These are phyloP conservation scores for Cyclocybe aegerita DNA, from an alignment of 768 basidiomycete genomes.

Conservation along the genomic window DNA sequence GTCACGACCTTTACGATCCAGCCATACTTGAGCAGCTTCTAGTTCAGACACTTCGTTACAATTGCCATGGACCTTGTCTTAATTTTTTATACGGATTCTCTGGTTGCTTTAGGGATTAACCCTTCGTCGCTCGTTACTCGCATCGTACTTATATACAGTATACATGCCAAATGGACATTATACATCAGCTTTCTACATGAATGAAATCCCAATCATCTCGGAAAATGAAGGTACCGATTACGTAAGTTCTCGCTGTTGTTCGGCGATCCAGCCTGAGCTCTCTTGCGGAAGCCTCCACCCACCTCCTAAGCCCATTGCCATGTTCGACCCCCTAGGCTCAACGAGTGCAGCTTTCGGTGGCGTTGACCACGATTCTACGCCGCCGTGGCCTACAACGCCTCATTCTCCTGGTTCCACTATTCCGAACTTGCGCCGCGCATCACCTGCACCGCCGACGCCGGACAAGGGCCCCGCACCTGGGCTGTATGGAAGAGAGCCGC, in stretches of 20 bases:
- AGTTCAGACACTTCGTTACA: not conserved
- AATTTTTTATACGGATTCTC: not conserved
- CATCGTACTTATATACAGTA: not conserved
- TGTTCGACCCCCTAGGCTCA: slow-evolving; percentile 76
- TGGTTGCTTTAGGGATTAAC: slow-evolving; percentile 4
- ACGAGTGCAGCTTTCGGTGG: slow-evolving; percentile 55
- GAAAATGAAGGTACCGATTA: not conserved
- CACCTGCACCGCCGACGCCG: slow-evolving; percentile 49
- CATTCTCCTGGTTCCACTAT: slow-evolving; percentile 70
- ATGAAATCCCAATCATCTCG: not conserved
- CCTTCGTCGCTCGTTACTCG: slow-evolving; percentile 13
- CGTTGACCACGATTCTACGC: slow-evolving; percentile 38
- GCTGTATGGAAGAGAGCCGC: slow-evolving; percentile 75
- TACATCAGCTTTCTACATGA: not conserved
- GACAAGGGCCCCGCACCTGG: slow-evolving; percentile 55
- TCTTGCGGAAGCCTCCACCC: not conserved
- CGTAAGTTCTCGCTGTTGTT: not conserved
- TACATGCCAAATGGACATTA: slow-evolving; percentile 2
- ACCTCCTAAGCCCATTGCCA: slow-evolving; percentile 19
- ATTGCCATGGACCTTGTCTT: not conserved
- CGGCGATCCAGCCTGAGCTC: not conserved
- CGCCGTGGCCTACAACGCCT: slow-evolving; percentile 84
- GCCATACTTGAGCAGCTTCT: not conserved
- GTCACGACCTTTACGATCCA: slow-evolving; percentile 11
- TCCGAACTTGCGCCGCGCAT: slow-evolving; percentile 66